Percentiles rank a stretch among this genome's conserved stretches.
phyloP scores from a whole-genome alignment of 805 yeast species.

The Candida dendrica region DNA sequence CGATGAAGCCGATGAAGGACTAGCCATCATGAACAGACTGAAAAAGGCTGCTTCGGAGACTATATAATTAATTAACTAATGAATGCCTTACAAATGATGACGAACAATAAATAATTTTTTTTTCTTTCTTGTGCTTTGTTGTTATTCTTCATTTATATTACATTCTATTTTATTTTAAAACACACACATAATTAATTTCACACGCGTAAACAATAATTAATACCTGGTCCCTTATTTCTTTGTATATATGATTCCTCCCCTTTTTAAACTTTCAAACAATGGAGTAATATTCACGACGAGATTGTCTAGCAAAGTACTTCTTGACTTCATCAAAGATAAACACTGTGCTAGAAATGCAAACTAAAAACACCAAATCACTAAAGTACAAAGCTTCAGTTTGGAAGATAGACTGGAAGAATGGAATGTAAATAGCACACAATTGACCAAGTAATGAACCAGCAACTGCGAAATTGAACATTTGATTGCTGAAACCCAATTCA shows the following conservation, averaged over 20 bases:
- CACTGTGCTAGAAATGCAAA: conserved; percentile 67
- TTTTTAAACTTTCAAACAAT: conserved; percentile 13
- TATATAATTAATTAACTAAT: conserved; percentile 12
- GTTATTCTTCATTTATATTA: too few relatives aligned
- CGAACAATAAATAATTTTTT: conserved; percentile 6
- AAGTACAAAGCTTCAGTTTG: conserved; percentile 87
- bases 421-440: conserved; percentile 85
- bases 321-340: conserved; percentile 79
- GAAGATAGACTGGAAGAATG: conserved; percentile 86
- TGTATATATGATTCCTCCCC: background rate
- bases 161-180: too few relatives aligned
- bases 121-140: too few relatives aligned
- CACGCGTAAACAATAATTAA: conserved; percentile 6
- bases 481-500: conserved; percentile 72
- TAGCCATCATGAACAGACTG: conserved; percentile 91
- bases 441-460: conserved; percentile 85
- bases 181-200: too few relatives aligned
- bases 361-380: conserved; percentile 59
- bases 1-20: conserved; percentile 68
- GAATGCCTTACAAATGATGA: background rate
- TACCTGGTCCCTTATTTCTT: background rate
- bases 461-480: conserved; percentile 92
- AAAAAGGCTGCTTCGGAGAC: conserved; percentile 70
- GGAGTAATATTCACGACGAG: conserved; percentile 13
- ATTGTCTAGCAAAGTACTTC: conserved; percentile 35